Conservation (phyloP, 257 asterid genomes). For the Solanum megistacrolobum region DNA sequence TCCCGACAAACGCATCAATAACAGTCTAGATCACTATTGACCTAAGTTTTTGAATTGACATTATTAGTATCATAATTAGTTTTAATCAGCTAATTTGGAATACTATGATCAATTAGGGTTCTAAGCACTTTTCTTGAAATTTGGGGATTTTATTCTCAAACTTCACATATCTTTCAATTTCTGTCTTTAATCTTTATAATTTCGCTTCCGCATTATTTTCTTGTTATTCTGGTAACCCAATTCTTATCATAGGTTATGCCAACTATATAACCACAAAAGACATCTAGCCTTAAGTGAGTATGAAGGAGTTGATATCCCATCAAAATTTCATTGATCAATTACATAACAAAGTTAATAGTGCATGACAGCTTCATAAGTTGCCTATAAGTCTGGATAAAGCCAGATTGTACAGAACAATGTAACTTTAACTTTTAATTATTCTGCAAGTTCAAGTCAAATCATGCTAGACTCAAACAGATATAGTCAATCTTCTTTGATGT, state of each 20-base stretch:
- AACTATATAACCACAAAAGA: not conserved
- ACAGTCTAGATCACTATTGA: too few species aligned
- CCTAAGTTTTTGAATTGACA: too few species aligned
- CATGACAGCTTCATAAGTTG: not conserved
- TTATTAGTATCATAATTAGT: too few species aligned
- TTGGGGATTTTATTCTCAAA: too few species aligned
- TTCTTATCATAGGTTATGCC: not conserved
- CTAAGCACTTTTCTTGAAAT: too few species aligned
- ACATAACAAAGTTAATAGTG: not conserved
- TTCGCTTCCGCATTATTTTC: too few species aligned
- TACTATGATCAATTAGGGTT: too few species aligned
- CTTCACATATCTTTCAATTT: too few species aligned
- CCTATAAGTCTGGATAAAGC: not conserved
- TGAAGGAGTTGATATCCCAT: not conserved
- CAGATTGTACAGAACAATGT: not conserved
- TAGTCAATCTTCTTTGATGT: not conserved
- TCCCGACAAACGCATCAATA: too few species aligned
- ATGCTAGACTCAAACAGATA: not conserved
- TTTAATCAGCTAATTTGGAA: too few species aligned
- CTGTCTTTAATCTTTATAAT: too few species aligned
- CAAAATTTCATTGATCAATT: not conserved
- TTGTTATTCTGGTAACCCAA: too few species aligned
- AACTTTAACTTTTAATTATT: not conserved
- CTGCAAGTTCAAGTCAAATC: not conserved
- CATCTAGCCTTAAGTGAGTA: not conserved